Evolutionary conservation across 140 eudicot genomes (phyloP).

Genomic region (Oenanthe javanica): DNA sequence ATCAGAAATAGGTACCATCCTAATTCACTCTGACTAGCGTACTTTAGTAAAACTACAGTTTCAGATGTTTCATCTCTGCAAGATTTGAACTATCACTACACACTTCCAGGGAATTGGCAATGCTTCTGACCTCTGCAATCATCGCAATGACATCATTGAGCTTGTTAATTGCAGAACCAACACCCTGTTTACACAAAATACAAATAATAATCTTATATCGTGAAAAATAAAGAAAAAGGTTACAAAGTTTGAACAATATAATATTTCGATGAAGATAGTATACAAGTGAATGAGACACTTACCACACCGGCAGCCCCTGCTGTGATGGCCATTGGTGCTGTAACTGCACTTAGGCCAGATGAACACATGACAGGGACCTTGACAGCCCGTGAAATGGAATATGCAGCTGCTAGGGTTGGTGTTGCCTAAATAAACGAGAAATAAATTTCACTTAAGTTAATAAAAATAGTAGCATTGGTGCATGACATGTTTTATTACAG

Average conservation of each 20-base stretch:
- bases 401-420: slow-evolving; percentile 94
- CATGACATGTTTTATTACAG: not conserved
- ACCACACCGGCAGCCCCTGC: slow-evolving; percentile 99
- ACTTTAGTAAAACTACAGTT: slow-evolving; percentile 14
- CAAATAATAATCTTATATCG: not conserved
- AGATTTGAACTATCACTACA: slow-evolving; percentile 19
- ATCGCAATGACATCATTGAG: slow-evolving; percentile 84
- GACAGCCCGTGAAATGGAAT: slow-evolving; percentile 85
- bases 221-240: not conserved
- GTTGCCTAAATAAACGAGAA: slow-evolving; percentile 40
- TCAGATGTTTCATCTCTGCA: slow-evolving; percentile 27
- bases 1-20: not conserved
- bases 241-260: not conserved
- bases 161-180: slow-evolving; percentile 90
- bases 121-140: slow-evolving; percentile 83
- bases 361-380: slow-evolving; percentile 93
- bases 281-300: slow-evolving; percentile 8
- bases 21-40: not conserved
- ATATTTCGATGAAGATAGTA: not conserved
- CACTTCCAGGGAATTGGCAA: slow-evolving; percentile 57
- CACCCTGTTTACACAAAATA: slow-evolving; percentile 47
- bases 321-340: slow-evolving; percentile 94
- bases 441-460: too few relatives aligned
- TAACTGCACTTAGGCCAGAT: slow-evolving; percentile 88
- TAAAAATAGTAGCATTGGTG: not conserved